Base-by-base conservation (phyloP, 805 yeast genomes). In the Huiozyma naganishii region DNA sequence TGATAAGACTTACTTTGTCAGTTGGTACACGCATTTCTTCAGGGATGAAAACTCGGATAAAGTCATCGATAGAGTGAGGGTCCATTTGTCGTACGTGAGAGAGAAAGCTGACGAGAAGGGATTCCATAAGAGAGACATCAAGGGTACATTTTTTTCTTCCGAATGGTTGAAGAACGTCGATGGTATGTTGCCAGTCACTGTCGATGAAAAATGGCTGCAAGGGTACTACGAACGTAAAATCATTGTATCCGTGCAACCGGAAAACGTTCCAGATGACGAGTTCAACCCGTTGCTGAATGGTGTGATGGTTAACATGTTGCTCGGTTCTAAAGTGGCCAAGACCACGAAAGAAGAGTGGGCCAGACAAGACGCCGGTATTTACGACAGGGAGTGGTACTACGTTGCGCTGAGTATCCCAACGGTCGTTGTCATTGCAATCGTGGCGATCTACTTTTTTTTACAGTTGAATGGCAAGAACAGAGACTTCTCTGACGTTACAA, bases 1-100 rank as follows among this genome's bases (percentile, higher is more conserved):
- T 46, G 95, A 73, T 30, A 64, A 71, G 43, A 75, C 84, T 0
- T 83, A 84, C 53, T 87, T 88, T 55, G 62, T 84, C 42, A 79
- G 90, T 7, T 87, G 96, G 96, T 87, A 69, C 63, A 72, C 90
- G 2, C 70, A 73, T 40, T 80, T 67, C 58, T 87, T 85, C 54
- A 51, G 42, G 12, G 52, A 61, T 41, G 61, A 54, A 36, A 39
- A 52, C 27, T 52, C 62, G 37, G 61, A 52, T 13, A 69, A 73
- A 40, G 73, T 67, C 3, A 83, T 76, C 27, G 67, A 74, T 39
- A 73, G 76, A 28, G 88, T 84, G 7, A 75, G 75, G 52, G 51
- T 85, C 32, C 92, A 83, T 59, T 68, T 80, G 46, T 77, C 83
- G 2, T 77, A 74, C 51, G 72, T 83, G 32, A 76, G 72, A 55